Conservation (phyloP, 1,139 yeast genomes). For the Debaryomyces udenii region DNA sequence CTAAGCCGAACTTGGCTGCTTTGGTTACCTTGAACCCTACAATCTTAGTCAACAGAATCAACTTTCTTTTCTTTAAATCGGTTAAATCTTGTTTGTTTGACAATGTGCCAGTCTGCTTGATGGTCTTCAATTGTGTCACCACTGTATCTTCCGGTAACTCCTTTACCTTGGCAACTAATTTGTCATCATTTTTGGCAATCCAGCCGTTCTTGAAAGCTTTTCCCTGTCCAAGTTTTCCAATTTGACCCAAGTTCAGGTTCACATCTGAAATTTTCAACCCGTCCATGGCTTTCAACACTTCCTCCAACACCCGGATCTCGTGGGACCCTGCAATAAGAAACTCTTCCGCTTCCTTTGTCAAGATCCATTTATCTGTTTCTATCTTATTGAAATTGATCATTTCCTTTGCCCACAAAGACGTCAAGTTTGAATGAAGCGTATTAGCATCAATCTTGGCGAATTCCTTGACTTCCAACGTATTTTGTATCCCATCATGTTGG, state of each 20-base stretch:
- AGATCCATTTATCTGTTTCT: slow-evolving; percentile 75
- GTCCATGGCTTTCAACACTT: slow-evolving; percentile 73
- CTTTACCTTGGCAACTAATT: slow-evolving; percentile 60
- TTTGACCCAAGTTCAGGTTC: slow-evolving; percentile 70
- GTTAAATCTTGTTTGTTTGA: slow-evolving; percentile 66
- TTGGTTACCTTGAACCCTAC: slow-evolving; percentile 76
- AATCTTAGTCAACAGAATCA: slow-evolving; percentile 69
- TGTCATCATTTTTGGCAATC: slow-evolving; percentile 87
- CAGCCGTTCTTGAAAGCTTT: slow-evolving; percentile 98
- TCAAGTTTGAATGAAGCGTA: slow-evolving; percentile 69
- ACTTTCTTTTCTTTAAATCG: slow-evolving; percentile 93
- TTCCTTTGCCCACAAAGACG: slow-evolving; percentile 81
- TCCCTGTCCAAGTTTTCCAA: slow-evolving; percentile 93
- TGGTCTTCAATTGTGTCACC: slow-evolving; percentile 61
- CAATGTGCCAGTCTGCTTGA: slow-evolving; percentile 60
- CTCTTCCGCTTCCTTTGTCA: slow-evolving; percentile 82
- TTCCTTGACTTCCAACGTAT: slow-evolving; percentile 62
- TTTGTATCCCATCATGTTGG: slow-evolving; percentile 59
- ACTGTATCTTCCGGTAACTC: slow-evolving; percentile 67
- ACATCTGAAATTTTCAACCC: slow-evolving; percentile 86
- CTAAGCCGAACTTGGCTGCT: slow-evolving; percentile 82
- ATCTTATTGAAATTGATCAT: slow-evolving; percentile 76
- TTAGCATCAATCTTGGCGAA: slow-evolving; percentile 41
- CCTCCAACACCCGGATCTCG: slow-evolving; percentile 78
- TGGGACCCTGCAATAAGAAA: slow-evolving; percentile 84